Evolutionary conservation across 768 basidiomycete species (phyloP).

Genomic region (Symmetrospora coprosmae): DNA sequence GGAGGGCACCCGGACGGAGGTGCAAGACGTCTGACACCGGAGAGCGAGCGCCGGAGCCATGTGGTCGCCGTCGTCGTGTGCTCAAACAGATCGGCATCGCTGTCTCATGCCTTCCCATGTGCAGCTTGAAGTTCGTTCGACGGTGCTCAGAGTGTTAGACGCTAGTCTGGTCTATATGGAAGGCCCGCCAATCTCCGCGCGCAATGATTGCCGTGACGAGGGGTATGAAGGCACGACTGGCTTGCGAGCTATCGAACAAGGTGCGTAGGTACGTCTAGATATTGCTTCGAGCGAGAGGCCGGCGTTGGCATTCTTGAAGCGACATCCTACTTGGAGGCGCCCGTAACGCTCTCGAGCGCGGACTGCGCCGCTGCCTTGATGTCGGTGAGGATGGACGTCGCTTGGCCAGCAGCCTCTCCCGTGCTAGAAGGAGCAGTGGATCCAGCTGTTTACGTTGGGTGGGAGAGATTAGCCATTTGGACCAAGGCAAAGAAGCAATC

Average conservation of each 20-base stretch:
- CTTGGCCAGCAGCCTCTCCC: background rate
- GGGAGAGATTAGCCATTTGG: background rate
- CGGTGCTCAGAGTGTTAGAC: background rate
- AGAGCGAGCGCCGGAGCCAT: too few species aligned
- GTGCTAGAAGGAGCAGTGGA: background rate
- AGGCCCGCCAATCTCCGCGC: background rate
- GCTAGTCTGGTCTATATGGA: background rate
- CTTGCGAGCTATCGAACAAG: too few species aligned
- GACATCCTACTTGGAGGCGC: background rate
- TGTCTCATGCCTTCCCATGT: too few species aligned
- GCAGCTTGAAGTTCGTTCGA: too few species aligned
- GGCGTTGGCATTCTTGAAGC: background rate
- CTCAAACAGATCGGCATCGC: too few species aligned
- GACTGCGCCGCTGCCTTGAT: background rate
- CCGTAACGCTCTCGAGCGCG: background rate
- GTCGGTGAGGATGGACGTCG: background rate
- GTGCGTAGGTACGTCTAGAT: background rate
- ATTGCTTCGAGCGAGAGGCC: background rate
- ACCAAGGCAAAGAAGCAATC: background rate
- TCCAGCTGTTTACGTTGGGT: background rate
- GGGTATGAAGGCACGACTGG: too few species aligned
- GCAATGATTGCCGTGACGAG: background rate
- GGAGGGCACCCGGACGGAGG: too few species aligned
- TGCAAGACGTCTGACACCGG: too few species aligned
- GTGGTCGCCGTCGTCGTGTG: too few species aligned